Evolutionary conservation across 371 early-diverging fungal genomes (phyloP), one percentile per base, ranked within the genome.

Genomic region (Encephalitozoon romaleae): DNA sequence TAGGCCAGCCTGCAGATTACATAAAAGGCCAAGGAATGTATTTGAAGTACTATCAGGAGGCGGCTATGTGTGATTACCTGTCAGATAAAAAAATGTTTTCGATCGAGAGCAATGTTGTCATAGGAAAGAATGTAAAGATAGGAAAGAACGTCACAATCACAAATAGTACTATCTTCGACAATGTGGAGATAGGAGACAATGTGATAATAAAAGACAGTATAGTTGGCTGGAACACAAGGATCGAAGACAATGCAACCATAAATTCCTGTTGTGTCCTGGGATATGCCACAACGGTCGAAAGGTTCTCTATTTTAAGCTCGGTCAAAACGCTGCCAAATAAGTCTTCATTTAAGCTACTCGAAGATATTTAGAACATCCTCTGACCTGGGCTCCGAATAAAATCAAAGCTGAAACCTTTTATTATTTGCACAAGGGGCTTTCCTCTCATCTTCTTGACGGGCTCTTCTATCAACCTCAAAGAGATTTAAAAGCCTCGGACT

Each of bases 1-100:
- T 98, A 52, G 98, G 98, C 38, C 96, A 96, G 86, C 96, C 96
- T 78, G 92, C 91, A 82, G 98, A 96, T 85, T 98, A 92, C 85
- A 86, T 98, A 79, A 90, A 90, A 5, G 98, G 95, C 43, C 93
- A 93, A 30, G 90, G 91, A 75, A 88, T 96, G 74, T 96, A 93
- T 82, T 87, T 97, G 66, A 82, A 89, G 43, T 25, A 54, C 9
- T 49, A 28, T 26, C 4, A 42, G 4, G 42, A 30, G 12, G 45
- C 25, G 21, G 11, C 18, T 9, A 34, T 26, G 12, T 39, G 5
- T 39, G 12, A 26, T 0, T 15, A 55, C 9, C 11, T 21, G 9
- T 9, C 6, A 30, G 25, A 30, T 15, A 18, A 30, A 34, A 30
- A 9, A 12, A 15, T 8, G 15, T 94, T 95, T 18, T 89, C 89